These are phyloP conservation scores for Fusarium sp. DNA, from an alignment of 2,329 filamentous ascomycete genomes.

Conservation along the genomic window DNA sequence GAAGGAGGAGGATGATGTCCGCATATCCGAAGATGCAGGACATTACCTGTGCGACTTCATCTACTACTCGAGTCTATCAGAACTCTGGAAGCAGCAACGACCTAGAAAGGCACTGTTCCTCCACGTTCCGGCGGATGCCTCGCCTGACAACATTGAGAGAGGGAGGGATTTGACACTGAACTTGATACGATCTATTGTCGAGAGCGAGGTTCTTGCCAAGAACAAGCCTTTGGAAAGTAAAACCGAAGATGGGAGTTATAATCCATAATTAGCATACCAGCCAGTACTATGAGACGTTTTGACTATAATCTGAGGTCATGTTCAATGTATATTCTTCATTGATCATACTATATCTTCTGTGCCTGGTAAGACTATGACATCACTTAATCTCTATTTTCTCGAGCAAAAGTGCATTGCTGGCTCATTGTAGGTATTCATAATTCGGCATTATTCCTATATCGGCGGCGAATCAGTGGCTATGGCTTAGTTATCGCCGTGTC, in stretches of 20 bases:
- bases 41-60: slow-evolving; percentile 84
- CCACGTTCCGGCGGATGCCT: slow-evolving; percentile 74
- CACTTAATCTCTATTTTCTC: neutral
- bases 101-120: slow-evolving; percentile 72
- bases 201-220: slow-evolving; percentile 57
- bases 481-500: slow-evolving; percentile 25
- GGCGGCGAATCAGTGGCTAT: slow-evolving; percentile 20
- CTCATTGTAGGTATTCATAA: neutral
- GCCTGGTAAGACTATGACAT: slow-evolving; percentile 17
- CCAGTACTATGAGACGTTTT: neutral
- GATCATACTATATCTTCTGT: neutral
- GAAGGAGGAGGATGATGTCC: slow-evolving; percentile 61
- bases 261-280: neutral
- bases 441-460: slow-evolving; percentile 3
- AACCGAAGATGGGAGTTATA: slow-evolving; percentile 6
- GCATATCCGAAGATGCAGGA: slow-evolving; percentile 77
- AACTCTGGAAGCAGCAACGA: slow-evolving; percentile 62
- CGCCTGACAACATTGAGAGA: slow-evolving; percentile 59
- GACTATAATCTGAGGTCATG: neutral
- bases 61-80: slow-evolving; percentile 75
- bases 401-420: slow-evolving; percentile 1
- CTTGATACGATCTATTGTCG: slow-evolving; percentile 68
- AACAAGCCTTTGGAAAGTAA: slow-evolving; percentile 16
- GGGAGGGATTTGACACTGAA: slow-evolving; percentile 66
- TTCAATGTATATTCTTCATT: neutral